phyloP scores from a whole-genome alignment of 2,329 filamentous ascomycete genomes.

The Talaromyces sp. region DNA sequence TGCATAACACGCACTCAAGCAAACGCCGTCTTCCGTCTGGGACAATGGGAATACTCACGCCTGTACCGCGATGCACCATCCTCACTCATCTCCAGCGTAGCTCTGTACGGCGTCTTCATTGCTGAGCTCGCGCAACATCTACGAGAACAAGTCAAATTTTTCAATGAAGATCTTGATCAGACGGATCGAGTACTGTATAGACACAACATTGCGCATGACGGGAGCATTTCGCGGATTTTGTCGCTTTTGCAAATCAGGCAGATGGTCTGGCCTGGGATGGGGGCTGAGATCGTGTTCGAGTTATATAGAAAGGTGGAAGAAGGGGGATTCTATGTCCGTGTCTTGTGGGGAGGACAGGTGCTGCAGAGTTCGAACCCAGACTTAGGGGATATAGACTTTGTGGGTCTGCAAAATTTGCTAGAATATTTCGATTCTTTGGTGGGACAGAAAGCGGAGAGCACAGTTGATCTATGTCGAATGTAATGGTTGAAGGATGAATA shows the following conservation, averaged over 20 bases:
- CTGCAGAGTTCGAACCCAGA: constrained; percentile 65
- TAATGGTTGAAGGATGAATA: no score
- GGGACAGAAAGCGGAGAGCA: constrained; percentile 47
- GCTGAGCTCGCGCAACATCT: constrained; percentile 68
- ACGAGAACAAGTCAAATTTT: constrained; percentile 46
- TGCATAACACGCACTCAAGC: constrained; percentile 64
- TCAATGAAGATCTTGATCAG: constrained; percentile 30
- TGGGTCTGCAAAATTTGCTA: constrained; percentile 63
- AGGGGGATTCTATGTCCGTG: constrained; percentile 55
- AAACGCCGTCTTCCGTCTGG: constrained; percentile 69
- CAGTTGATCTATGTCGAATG: not conserved
- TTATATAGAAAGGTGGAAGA: constrained; percentile 54
- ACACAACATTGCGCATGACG: constrained; percentile 80
- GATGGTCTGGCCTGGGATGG: constrained; percentile 87
- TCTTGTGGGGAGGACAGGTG: constrained; percentile 68
- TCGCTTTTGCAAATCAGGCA: constrained; percentile 67
- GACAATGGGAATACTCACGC: constrained; percentile 76
- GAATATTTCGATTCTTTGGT: constrained; percentile 70
- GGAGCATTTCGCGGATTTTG: constrained; percentile 64
- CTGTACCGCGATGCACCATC: constrained; percentile 66
- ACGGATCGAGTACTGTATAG: constrained; percentile 52
- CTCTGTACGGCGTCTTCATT: constrained; percentile 68
- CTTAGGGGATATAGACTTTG: constrained; percentile 68
- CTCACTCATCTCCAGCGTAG: constrained; percentile 61
- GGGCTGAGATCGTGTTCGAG: constrained; percentile 74